Evolutionary conservation across 257 asterid genomes (phyloP).

Genomic region (Jasminum sambac): DNA sequence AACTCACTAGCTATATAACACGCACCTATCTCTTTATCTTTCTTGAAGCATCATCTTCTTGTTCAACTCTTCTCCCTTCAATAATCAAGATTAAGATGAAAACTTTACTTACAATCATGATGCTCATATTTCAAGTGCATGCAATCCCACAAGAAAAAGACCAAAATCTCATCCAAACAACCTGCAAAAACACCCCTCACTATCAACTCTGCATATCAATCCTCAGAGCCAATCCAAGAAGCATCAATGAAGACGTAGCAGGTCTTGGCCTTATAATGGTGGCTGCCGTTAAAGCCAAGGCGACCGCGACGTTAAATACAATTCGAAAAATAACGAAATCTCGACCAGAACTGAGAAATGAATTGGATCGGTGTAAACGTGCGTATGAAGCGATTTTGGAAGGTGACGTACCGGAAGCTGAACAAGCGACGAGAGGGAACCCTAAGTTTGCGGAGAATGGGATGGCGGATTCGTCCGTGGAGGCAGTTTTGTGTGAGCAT

Average conservation of each 20-base stretch:
- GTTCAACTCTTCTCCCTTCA: neutral
- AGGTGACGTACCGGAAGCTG: constrained; percentile 55
- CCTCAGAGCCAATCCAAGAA: constrained; percentile 28
- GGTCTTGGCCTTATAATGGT: constrained; percentile 51
- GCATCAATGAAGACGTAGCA: constrained; percentile 35
- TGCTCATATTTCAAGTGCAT: constrained; percentile 3
- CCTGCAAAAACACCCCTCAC: constrained; percentile 56
- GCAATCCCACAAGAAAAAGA: constrained; percentile 23
- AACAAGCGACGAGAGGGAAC: constrained; percentile 39
- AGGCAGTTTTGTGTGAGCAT: constrained; percentile 50
- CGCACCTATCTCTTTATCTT: neutral
- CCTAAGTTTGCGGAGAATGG: constrained; percentile 62
- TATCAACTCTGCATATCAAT: constrained; percentile 56
- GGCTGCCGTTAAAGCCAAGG: constrained; percentile 32
- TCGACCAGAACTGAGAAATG: constrained; percentile 28
- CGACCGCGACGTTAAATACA: constrained; percentile 21
- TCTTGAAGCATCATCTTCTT: neutral
- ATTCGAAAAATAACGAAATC: constrained; percentile 22
- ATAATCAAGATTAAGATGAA: neutral
- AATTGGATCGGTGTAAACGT: constrained; percentile 33
- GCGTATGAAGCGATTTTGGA: constrained; percentile 35
- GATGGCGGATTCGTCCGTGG: constrained; percentile 55
- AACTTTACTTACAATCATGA: neutral
- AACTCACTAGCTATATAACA: too few relatives aligned
- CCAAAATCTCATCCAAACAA: constrained; percentile 34